phyloP scores from a whole-genome alignment of 768 basidiomycete species.

The Chalciporus pseudorubinellus region DNA sequence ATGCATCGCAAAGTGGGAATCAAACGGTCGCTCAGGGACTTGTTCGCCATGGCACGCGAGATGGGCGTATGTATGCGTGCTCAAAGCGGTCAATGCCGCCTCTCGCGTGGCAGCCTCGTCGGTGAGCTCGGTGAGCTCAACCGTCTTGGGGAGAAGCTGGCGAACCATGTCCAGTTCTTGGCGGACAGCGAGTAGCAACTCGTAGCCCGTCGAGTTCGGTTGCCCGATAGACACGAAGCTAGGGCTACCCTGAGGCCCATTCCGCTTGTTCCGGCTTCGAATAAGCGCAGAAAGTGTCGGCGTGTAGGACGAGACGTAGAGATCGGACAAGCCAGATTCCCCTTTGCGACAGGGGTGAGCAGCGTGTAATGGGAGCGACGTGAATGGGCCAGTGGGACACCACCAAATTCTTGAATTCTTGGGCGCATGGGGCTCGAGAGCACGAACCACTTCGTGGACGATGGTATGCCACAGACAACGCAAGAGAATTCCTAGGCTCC shows the following conservation, averaged over 20 bases:
- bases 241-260: background rate
- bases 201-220: constrained; percentile 9
- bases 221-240: constrained; percentile 21
- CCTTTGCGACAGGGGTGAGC: constrained; percentile 18
- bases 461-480: constrained; percentile 22
- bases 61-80: constrained; percentile 22
- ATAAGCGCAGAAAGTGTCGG: constrained; percentile 30
- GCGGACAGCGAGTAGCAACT: background rate
- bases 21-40: constrained; percentile 9
- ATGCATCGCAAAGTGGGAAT: constrained; percentile 19
- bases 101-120: constrained; percentile 14
- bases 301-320: constrained; percentile 32
- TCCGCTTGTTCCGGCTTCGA: constrained; percentile 8
- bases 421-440: constrained; percentile 11
- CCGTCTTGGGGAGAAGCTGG: constrained; percentile 5
- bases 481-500: constrained; percentile 6
- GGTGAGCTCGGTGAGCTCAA: constrained; percentile 10
- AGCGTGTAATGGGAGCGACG: constrained; percentile 30
- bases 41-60: constrained; percentile 29
- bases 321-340: constrained; percentile 18
- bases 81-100: constrained; percentile 8
- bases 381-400: constrained; percentile 27
- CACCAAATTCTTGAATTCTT: constrained; percentile 27
- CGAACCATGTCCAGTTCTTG: constrained; percentile 16
- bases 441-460: constrained; percentile 17